Conservation (phyloP, 345 rosid genomes). For the Ceriops tagal region DNA sequence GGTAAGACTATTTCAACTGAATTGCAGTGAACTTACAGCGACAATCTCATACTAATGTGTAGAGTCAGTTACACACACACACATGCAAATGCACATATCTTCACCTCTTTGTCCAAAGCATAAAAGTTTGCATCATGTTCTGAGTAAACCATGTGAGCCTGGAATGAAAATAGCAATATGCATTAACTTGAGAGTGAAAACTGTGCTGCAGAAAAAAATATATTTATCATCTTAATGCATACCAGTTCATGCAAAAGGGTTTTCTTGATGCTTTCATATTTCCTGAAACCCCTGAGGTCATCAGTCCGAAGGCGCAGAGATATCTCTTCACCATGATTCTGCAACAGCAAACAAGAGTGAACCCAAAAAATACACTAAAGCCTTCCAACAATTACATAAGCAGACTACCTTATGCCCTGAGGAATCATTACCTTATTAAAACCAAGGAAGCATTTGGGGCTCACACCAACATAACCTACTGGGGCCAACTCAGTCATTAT, state of each 20-base stretch:
- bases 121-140: constrained; percentile 88
- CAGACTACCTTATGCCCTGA: neutral
- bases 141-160: constrained; percentile 94
- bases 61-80: neutral
- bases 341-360: constrained; percentile 22
- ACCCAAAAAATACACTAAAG: neutral
- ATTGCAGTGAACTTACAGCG: constrained; percentile 10
- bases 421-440: constrained; percentile 65
- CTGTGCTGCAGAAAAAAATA: neutral
- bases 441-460: constrained; percentile 83
- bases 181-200: neutral
- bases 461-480: constrained; percentile 92
- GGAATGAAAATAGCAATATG: constrained; percentile 25
- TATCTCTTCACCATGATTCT: constrained; percentile 97
- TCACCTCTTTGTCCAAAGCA: constrained; percentile 83
- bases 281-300: constrained; percentile 95
- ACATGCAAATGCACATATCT: neutral
- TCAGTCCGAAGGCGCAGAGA: constrained; percentile 94
- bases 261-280: constrained; percentile 83
- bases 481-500: constrained; percentile 98
- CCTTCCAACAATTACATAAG: neutral
- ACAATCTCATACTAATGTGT: neutral
- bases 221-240: constrained; percentile 21
- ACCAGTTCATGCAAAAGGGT: constrained; percentile 96
- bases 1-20: constrained; percentile 1